Percentiles rank a stretch among this genome's conserved stretches.
Evolutionary conservation across 805 yeast species (phyloP).

Genomic region (Ascoidea rubescens): DNA sequence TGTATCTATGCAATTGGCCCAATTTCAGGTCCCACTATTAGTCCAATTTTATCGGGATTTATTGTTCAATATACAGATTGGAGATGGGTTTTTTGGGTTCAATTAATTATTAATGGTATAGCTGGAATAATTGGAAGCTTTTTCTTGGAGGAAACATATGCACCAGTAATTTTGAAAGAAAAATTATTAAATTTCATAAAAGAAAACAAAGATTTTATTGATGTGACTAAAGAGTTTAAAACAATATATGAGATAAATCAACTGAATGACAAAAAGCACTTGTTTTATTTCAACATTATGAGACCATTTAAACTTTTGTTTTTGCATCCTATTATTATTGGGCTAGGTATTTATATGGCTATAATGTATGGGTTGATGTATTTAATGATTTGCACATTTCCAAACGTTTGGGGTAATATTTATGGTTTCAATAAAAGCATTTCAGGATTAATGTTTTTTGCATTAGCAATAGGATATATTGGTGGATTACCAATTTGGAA

Average conservation of each 20-base stretch:
- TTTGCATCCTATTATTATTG: constrained; percentile 50
- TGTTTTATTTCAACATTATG: constrained; percentile 26
- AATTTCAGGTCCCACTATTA: constrained; percentile 43
- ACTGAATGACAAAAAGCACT: constrained; percentile 13
- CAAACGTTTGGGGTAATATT: constrained; percentile 29
- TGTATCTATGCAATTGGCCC: constrained; percentile 38
- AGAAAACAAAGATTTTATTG: constrained; percentile 37
- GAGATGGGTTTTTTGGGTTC: constrained; percentile 53
- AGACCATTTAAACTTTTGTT: constrained; percentile 42
- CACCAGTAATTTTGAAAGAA: constrained; percentile 32
- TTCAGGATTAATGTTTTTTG: constrained; percentile 44
- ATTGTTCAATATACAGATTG: constrained; percentile 36
- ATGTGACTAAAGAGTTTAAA: constrained; percentile 46
- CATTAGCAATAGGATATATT: constrained; percentile 41
- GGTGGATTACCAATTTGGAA: constrained; percentile 39
- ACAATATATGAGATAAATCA: constrained; percentile 30
- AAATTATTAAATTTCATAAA: constrained; percentile 29
- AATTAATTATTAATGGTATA: constrained; percentile 37
- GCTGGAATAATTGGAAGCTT: constrained; percentile 28
- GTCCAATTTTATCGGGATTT: constrained; percentile 46
- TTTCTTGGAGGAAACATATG: constrained; percentile 42
- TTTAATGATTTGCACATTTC: constrained; percentile 46
- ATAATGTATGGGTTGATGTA: constrained; percentile 55
- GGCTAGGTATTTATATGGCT: constrained; percentile 50
- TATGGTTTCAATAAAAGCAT: constrained; percentile 36